phyloP scores from a whole-genome alignment of 106 monocot species.

The Dendrobium catenatum region DNA sequence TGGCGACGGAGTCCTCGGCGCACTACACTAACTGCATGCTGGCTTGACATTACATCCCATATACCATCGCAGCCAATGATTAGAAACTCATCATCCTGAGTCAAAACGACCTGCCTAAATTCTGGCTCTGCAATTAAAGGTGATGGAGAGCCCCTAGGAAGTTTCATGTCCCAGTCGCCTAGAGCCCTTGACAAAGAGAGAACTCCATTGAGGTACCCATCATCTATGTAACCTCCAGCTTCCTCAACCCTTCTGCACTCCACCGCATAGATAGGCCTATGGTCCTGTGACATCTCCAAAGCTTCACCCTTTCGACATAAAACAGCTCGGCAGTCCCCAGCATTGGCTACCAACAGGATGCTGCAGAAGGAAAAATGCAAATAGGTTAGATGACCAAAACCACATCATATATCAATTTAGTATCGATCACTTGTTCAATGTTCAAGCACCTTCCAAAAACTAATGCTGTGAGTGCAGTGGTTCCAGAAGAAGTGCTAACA shows the following conservation, averaged over 20 bases:
- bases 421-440: background rate
- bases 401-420: background rate
- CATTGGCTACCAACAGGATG: slow-evolving; percentile 53
- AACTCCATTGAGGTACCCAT: slow-evolving; percentile 59
- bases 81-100: slow-evolving; percentile 63
- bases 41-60: slow-evolving; percentile 75
- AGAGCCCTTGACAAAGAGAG: slow-evolving; percentile 53
- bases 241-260: slow-evolving; percentile 38
- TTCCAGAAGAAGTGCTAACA: slow-evolving; percentile 57
- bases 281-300: slow-evolving; percentile 56
- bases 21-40: slow-evolving; percentile 45
- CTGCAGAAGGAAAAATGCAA: slow-evolving; percentile 14
- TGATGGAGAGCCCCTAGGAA: slow-evolving; percentile 29
- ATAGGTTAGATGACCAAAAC: background rate
- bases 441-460: slow-evolving; percentile 52
- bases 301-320: slow-evolving; percentile 49
- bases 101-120: slow-evolving; percentile 24
- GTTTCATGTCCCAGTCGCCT: slow-evolving; percentile 65
- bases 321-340: slow-evolving; percentile 65
- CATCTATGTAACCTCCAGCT: slow-evolving; percentile 43
- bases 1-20: slow-evolving; percentile 38
- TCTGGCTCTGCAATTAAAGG: slow-evolving; percentile 62
- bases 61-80: slow-evolving; percentile 70
- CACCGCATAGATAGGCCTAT: slow-evolving; percentile 30
- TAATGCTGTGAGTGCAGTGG: slow-evolving; percentile 66